phyloP scores from a whole-genome alignment of 768 basidiomycete species.

The Leccinum imitatum region DNA sequence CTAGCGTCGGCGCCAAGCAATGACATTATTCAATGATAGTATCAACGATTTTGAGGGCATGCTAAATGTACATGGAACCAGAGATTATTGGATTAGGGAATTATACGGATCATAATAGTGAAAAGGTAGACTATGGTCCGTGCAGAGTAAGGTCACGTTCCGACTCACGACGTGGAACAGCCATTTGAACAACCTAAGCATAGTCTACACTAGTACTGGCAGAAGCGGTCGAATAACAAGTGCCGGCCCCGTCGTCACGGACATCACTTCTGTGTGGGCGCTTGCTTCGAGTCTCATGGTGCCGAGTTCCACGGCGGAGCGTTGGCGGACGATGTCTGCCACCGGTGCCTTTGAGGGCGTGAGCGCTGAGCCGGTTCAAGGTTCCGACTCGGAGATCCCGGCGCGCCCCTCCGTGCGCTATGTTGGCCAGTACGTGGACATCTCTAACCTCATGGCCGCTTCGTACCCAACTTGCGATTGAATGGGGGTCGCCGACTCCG shows the following conservation, averaged over 20 bases:
- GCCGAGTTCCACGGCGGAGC: conserved; percentile 43
- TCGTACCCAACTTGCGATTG: conserved; percentile 25
- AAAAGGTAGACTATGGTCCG: too few species aligned
- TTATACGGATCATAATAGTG: too few species aligned
- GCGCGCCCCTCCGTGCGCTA: conserved; percentile 46
- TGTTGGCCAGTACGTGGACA: conserved; percentile 41
- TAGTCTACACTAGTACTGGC: too few species aligned
- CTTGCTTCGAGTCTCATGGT: conserved; percentile 46
- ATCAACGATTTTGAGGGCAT: too few species aligned
- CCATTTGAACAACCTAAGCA: too few species aligned
- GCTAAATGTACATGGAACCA: too few species aligned
- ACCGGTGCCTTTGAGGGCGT: conserved; percentile 42
- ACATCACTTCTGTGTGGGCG: conserved; percentile 39
- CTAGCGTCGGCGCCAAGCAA: too few species aligned
- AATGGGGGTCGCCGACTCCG: conserved; percentile 11
- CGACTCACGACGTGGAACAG: too few species aligned
- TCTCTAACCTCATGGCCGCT: conserved; percentile 33
- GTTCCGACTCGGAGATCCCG: conserved; percentile 39
- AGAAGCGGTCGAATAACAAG: too few species aligned
- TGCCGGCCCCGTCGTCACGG: conserved; percentile 35
- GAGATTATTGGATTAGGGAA: too few species aligned
- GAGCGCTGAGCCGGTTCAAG: conserved; percentile 35
- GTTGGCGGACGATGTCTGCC: conserved; percentile 42
- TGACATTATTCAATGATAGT: too few species aligned
- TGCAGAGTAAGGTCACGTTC: too few species aligned